Conservation (phyloP, 2,329 filamentous ascomycete species). For the Tolypocladium paradoxum region DNA sequence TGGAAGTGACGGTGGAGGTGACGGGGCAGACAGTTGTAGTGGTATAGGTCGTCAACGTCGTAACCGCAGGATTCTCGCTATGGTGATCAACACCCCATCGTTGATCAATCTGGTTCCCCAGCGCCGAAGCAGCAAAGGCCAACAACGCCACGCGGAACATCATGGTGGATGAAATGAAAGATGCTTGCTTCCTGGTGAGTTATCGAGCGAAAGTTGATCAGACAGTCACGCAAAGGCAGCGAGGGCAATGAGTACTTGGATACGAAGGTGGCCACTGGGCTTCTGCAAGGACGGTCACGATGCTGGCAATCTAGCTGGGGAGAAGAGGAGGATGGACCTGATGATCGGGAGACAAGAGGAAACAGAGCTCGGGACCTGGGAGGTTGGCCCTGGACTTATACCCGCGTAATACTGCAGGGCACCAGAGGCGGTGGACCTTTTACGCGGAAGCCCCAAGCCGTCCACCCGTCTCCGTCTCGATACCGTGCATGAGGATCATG, state of each 20-base stretch:
- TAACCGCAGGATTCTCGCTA: background rate
- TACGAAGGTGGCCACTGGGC: background rate
- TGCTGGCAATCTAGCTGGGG: background rate
- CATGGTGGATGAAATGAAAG: constrained; percentile 1
- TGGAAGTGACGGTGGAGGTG: constrained; percentile 28
- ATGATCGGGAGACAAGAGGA: background rate
- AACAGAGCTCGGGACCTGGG: background rate
- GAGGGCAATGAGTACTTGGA: background rate
- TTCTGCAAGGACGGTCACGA: background rate
- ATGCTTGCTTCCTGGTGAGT: background rate
- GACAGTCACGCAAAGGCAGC: background rate
- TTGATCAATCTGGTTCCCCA: constrained; percentile 1
- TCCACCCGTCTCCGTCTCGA: background rate
- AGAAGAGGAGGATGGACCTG: background rate
- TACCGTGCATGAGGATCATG: constrained; percentile 3
- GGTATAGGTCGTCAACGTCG: constrained; percentile 23
- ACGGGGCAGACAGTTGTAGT: constrained; percentile 35
- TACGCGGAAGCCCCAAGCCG: background rate
- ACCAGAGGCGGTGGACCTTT: background rate
- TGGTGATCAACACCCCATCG: background rate
- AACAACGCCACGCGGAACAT: constrained; percentile 2
- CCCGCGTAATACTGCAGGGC: background rate
- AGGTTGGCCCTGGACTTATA: constrained; percentile 1
- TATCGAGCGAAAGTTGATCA: background rate
- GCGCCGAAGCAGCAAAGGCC: constrained; percentile 5